Conservation (phyloP, 495 filamentous ascomycete genomes). For the Astrocystis sublimbata region DNA sequence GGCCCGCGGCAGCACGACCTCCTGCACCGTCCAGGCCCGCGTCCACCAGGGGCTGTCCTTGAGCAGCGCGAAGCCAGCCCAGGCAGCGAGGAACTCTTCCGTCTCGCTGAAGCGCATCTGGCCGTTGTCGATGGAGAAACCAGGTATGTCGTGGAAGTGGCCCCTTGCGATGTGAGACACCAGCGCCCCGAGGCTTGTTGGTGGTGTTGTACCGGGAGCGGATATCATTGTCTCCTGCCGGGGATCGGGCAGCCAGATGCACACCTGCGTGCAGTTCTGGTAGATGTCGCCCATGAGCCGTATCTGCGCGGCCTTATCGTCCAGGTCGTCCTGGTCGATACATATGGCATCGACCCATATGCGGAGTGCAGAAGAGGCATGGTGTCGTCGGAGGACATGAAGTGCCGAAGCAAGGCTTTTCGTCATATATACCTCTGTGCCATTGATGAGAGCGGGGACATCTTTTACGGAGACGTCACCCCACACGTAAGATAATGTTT, state of each 20-base stretch:
- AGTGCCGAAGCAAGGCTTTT: no score
- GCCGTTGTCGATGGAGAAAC: neutral
- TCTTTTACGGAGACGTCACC: no score
- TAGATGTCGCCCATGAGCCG: neutral
- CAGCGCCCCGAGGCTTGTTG: neutral
- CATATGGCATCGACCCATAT: neutral
- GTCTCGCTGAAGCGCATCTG: neutral
- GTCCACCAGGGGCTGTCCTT: neutral
- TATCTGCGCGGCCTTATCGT: neutral
- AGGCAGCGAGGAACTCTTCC: neutral
- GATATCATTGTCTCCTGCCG: no score
- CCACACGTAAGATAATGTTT: no score
- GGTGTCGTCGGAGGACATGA: no score
- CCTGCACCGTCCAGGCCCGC: neutral
- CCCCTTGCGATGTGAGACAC: neutral
- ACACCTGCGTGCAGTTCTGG: no score
- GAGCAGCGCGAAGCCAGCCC: neutral
- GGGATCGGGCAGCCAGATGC: no score
- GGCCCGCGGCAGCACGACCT: neutral
- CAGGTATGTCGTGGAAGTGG: neutral
- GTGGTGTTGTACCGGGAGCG: no score
- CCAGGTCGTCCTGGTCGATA: neutral
- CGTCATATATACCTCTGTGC: no score
- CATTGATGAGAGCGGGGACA: no score
- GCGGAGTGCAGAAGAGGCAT: no score